Percentiles rank a stretch among this genome's conserved stretches.
phyloP scores from a whole-genome alignment of 208 protist species.

The Crithidia acanthocephali region DNA sequence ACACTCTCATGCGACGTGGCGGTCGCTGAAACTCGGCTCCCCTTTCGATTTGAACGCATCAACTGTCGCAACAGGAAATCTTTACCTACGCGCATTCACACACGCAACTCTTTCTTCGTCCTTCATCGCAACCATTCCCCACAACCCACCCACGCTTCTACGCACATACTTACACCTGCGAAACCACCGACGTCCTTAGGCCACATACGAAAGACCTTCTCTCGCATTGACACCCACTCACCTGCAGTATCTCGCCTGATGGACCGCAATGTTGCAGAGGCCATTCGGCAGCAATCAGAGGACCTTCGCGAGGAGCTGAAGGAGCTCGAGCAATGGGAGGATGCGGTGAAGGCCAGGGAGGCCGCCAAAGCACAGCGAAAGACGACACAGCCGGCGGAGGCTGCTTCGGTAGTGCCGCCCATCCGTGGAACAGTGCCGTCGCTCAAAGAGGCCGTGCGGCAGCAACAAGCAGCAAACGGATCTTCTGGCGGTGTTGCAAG shows the following conservation, averaged over 20 bases:
- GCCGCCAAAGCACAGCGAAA: slow-evolving; percentile 49
- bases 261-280: slow-evolving; percentile 47
- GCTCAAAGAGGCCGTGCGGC: slow-evolving; percentile 68
- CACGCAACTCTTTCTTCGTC: no score
- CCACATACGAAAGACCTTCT: no score
- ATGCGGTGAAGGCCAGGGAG: slow-evolving; percentile 52
- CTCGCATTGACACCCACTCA: no score
- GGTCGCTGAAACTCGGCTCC: no score
- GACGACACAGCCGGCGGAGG: slow-evolving; percentile 14
- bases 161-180: background rate
- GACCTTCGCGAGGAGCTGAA: slow-evolving; percentile 90
- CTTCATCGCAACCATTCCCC: no score
- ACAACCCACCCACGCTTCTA: background rate
- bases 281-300: slow-evolving; percentile 85
- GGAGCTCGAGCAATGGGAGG: slow-evolving; percentile 82
- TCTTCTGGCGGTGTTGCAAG: background rate
- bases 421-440: slow-evolving; percentile 89
- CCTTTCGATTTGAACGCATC: no score
- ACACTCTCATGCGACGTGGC: no score
- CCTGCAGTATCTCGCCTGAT: slow-evolving; percentile 17
- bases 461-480: slow-evolving; percentile 22
- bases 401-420: slow-evolving; percentile 45
- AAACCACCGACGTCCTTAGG: no score
- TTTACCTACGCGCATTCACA: no score
- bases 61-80: no score